Percentiles rank a stretch among this genome's conserved stretches.
Evolutionary conservation across 1,284 basidiomycete species (phyloP).

Genomic region (Irpex rosettiformis): DNA sequence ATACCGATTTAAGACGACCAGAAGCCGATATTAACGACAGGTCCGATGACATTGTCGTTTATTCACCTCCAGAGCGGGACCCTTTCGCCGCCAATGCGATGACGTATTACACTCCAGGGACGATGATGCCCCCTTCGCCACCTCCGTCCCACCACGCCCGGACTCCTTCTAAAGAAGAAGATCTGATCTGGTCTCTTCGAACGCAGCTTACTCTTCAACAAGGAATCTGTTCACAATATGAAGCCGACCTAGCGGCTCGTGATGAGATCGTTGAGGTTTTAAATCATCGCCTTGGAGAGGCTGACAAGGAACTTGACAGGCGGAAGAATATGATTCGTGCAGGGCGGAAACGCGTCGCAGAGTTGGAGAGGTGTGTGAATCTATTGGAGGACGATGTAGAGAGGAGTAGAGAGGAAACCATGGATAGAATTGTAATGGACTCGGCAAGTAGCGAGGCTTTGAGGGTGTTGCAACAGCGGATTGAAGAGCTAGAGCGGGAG

Average conservation of each 20-base stretch:
- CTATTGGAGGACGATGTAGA: constrained; percentile 70
- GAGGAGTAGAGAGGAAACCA: constrained; percentile 57
- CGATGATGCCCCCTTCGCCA: constrained; percentile 64
- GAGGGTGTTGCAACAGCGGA: constrained; percentile 60
- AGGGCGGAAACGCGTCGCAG: constrained; percentile 72
- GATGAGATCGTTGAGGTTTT: constrained; percentile 68
- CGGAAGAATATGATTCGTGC: constrained; percentile 48
- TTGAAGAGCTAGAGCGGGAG: constrained; percentile 59
- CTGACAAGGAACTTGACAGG: constrained; percentile 59
- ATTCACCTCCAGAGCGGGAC: constrained; percentile 51
- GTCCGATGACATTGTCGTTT: constrained; percentile 45
- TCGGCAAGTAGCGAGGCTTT: constrained; percentile 71
- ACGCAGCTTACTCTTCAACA: constrained; percentile 67
- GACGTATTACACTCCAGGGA: constrained; percentile 72
- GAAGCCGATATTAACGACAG: constrained; percentile 62
- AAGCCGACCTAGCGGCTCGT: constrained; percentile 64
- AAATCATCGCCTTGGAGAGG: constrained; percentile 44
- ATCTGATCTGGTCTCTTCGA: constrained; percentile 63
- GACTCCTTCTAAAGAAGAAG: constrained; percentile 65
- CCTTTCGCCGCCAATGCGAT: constrained; percentile 70
- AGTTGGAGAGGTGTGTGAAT: constrained; percentile 62
- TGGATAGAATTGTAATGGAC: constrained; percentile 75
- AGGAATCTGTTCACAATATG: constrained; percentile 69
- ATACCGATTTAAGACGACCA: constrained; percentile 28
- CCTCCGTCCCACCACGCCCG: constrained; percentile 51